A percentile compares a stretch with the other conserved stretches of the same genome.
Conservation (phyloP, 2,329 filamentous ascomycete species). For the Talaromyces amestolkiae region DNA sequence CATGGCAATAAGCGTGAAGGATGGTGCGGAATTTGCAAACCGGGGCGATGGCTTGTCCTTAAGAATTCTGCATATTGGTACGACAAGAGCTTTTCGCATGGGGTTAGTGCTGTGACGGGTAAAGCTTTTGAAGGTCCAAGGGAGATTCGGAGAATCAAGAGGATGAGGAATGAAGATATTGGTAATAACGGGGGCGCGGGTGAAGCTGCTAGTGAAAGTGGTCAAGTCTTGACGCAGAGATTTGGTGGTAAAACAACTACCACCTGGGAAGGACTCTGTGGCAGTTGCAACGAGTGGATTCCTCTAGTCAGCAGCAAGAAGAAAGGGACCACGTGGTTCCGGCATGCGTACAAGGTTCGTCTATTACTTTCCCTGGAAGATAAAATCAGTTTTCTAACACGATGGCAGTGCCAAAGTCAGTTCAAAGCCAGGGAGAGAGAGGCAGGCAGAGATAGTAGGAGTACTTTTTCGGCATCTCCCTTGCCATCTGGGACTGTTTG, state of each 20-base stretch:
- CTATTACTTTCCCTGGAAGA: not conserved
- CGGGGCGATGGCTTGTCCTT: slow-evolving; percentile 78
- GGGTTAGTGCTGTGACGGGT: slow-evolving; percentile 78
- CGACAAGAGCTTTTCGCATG: slow-evolving; percentile 86
- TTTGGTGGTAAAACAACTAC: slow-evolving; percentile 47
- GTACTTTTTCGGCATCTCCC: slow-evolving; percentile 33
- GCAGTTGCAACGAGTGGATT: slow-evolving; percentile 35
- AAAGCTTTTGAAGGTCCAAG: slow-evolving; percentile 74
- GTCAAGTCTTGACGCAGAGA: not conserved
- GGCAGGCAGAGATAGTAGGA: slow-evolving; percentile 58
- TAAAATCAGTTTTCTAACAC: not conserved
- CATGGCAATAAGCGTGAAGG: slow-evolving; percentile 85
- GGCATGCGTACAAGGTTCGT: slow-evolving; percentile 80
- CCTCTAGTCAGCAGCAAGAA: slow-evolving; percentile 68
- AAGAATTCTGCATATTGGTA: slow-evolving; percentile 95
- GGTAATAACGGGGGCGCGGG: slow-evolving; percentile 51
- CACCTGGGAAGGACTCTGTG: slow-evolving; percentile 40
- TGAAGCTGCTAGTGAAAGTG: not conserved
- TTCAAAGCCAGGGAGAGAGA: slow-evolving; percentile 69
- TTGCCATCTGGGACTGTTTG: slow-evolving; percentile 22
- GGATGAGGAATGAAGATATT: slow-evolving; percentile 38
- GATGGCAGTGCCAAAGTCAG: slow-evolving; percentile 64
- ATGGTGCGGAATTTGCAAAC: slow-evolving; percentile 87
- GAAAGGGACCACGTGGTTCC: slow-evolving; percentile 89
- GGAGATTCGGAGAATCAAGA: slow-evolving; percentile 69